phyloP scores from a whole-genome alignment of 306 rosid species.

The Pterocarpus macrocarpus region DNA sequence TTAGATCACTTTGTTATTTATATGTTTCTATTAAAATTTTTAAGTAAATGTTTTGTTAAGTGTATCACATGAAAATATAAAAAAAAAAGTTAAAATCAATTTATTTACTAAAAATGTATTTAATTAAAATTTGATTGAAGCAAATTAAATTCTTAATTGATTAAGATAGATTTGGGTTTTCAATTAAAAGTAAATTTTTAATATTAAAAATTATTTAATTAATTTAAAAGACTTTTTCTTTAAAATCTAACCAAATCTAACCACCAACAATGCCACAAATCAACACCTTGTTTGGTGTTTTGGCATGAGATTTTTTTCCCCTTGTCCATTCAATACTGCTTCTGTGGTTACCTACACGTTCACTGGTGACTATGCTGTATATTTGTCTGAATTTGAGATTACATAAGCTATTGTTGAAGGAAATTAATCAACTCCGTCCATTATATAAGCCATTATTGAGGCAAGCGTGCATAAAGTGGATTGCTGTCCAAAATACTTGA shows the following conservation, averaged over 20 bases:
- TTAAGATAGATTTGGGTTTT: no score
- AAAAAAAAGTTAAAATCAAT: no score
- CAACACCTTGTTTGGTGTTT: neutral
- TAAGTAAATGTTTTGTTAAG: no score
- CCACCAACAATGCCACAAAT: neutral
- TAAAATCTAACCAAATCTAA: no score
- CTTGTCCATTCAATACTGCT: neutral
- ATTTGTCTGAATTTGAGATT: neutral
- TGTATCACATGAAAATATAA: no score
- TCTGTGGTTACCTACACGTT: neutral
- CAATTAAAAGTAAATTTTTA: no score
- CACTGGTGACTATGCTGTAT: neutral
- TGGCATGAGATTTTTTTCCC: constrained; percentile 7
- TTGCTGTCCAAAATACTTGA: neutral
- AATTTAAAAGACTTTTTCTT: neutral
- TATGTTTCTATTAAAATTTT: no score
- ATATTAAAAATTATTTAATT: neutral
- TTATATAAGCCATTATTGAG: neutral
- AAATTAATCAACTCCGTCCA: neutral
- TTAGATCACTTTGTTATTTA: no score
- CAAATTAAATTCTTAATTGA: no score
- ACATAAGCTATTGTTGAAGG: neutral
- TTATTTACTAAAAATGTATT: no score
- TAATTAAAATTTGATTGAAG: no score
- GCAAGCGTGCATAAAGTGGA: constrained; percentile 8